These are phyloP conservation scores for Blastocrithidia nonstop DNA, from an alignment of 208 protist species.

Conservation along the genomic window DNA sequence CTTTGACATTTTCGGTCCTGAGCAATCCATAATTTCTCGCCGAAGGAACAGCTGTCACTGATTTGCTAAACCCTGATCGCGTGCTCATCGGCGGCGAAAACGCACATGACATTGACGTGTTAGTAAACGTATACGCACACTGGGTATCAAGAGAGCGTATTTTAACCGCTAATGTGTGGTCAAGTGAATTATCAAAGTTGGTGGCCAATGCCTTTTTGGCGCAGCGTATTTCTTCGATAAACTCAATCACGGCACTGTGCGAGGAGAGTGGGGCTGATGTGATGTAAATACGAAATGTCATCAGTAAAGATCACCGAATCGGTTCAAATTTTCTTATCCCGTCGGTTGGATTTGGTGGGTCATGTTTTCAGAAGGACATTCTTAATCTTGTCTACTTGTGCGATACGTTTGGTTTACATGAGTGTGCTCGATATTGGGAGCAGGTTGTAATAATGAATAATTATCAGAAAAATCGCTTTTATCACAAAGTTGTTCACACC, in stretches of 20 bases:
- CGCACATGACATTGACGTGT: conserved; percentile 18
- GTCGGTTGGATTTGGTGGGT: conserved; percentile 87
- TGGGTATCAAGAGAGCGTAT: conserved; percentile 89
- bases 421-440: conserved; percentile 93
- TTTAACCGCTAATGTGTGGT: conserved; percentile 92
- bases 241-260: conserved; percentile 89
- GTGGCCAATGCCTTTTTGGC: conserved; percentile 95
- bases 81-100: conserved; percentile 91
- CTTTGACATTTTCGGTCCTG: conserved; percentile 69
- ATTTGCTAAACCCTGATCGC: conserved; percentile 89
- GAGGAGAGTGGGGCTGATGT: conserved; percentile 86
- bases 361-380: conserved; percentile 97
- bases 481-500: conserved; percentile 58
- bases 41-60: conserved; percentile 79
- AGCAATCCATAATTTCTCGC: conserved; percentile 98
- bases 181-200: conserved; percentile 95
- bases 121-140: conserved; percentile 73
- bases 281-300: conserved; percentile 50
- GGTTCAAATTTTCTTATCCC: conserved; percentile 89
- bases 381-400: conserved; percentile 95
- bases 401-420: conserved; percentile 71
- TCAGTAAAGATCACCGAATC: conserved; percentile 86
- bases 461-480: conserved; percentile 91
- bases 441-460: conserved; percentile 93
- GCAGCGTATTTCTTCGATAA: conserved; percentile 95